Percentiles rank a stretch among this genome's conserved stretches.
Evolutionary conservation across 176 grass and related monocot species (phyloP).

Genomic region (Phyllostachys edulis): DNA sequence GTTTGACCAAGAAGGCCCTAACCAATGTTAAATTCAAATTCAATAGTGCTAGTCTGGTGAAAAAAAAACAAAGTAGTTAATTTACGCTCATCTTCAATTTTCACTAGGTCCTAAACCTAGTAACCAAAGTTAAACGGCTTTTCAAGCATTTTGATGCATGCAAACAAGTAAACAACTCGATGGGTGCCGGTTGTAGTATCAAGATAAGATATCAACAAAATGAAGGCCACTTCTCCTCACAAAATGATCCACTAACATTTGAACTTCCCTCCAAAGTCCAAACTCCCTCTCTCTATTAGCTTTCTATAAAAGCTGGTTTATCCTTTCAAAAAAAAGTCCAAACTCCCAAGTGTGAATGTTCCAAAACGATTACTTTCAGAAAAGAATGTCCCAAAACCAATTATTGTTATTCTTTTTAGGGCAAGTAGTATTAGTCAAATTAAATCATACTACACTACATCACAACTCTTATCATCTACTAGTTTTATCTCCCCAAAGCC

Average conservation of each 20-base stretch:
- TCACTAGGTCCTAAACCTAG: background rate
- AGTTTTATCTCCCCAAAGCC: slow-evolving; percentile 38
- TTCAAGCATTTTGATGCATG: background rate
- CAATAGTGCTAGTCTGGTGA: background rate
- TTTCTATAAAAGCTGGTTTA: no score
- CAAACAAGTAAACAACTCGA: background rate
- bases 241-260: slow-evolving; percentile 19
- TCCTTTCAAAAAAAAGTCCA: no score
- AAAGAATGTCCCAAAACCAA: slow-evolving; percentile 22
- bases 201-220: background rate
- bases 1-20: slow-evolving; percentile 23
- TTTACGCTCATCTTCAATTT: background rate
- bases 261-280: slow-evolving; percentile 39
- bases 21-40: slow-evolving; percentile 2
- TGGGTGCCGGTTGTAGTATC: no score
- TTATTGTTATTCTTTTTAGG: slow-evolving; percentile 23
- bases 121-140: background rate
- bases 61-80: background rate
- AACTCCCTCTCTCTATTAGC: no score
- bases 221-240: background rate
- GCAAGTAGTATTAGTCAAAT: background rate
- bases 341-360: slow-evolving; percentile 34
- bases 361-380: slow-evolving; percentile 25
- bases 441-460: background rate
- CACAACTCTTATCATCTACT: background rate